Conservation (phyloP, 768 basidiomycete species). For the Boletus patriciae region DNA sequence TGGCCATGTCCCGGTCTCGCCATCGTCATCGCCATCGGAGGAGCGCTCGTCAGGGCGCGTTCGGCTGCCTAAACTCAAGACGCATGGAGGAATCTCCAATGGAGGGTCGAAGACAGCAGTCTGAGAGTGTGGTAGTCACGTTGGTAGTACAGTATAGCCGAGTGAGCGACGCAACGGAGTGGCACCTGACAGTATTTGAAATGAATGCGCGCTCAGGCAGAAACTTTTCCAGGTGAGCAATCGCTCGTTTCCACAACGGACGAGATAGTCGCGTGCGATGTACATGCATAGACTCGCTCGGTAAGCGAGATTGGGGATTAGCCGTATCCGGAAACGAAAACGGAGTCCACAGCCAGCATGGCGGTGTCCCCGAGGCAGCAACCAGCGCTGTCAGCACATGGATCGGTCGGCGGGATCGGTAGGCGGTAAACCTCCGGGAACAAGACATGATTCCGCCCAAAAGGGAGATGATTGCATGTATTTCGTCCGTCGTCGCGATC, state of each 20-base stretch:
- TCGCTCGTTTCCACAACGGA: not conserved
- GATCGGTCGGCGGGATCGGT: slow-evolving; percentile 8
- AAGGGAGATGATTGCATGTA: not conserved
- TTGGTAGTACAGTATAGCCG: not conserved
- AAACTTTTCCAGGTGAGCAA: not conserved
- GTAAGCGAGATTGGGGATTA: not conserved
- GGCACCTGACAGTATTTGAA: slow-evolving; percentile 5
- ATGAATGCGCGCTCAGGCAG: not conserved
- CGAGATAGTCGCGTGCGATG: not conserved
- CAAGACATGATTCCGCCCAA: slow-evolving; percentile 1
- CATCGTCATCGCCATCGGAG: slow-evolving; percentile 47
- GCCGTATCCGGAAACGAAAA: not conserved
- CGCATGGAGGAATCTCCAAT: slow-evolving; percentile 40
- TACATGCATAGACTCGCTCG: not conserved
- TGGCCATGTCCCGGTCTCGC: slow-evolving; percentile 57
- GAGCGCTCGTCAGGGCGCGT: slow-evolving; percentile 49
- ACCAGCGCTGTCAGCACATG: not conserved
- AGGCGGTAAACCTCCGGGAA: not conserved
- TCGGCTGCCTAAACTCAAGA: slow-evolving; percentile 15
- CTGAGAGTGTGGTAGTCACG: slow-evolving; percentile 51
- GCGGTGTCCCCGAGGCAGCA: not conserved
- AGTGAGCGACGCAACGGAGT: no score
- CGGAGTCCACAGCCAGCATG: not conserved
- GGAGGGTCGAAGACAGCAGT: slow-evolving; percentile 55
- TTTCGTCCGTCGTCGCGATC: slow-evolving; percentile 8